Evolutionary conservation across 495 filamentous ascomycete species (phyloP).

Genomic region (Aspergillus bridgeri): DNA sequence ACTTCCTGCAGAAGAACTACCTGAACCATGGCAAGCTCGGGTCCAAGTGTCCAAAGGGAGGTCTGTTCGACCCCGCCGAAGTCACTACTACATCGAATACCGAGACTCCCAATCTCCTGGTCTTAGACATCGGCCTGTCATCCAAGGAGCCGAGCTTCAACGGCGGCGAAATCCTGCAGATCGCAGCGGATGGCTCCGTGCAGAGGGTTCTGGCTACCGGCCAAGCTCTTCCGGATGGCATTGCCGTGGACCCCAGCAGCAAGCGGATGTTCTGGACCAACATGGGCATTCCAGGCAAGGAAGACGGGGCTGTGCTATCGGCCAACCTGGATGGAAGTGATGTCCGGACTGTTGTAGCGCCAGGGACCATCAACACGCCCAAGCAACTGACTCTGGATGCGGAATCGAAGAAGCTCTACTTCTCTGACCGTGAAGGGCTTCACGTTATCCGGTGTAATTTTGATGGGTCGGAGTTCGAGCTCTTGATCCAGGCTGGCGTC

Average conservation of each 20-base stretch:
- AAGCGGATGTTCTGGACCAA: constrained; percentile 49
- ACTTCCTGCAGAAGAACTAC: constrained; percentile 40
- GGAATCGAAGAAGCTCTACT: constrained; percentile 38
- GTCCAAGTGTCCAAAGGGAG: constrained; percentile 23
- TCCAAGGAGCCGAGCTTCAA: constrained; percentile 11
- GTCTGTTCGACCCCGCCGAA: constrained; percentile 22
- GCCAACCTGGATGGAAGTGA: constrained; percentile 38
- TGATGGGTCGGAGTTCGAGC: constrained; percentile 43
- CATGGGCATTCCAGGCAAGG: constrained; percentile 42
- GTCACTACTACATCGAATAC: not conserved
- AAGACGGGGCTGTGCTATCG: constrained; percentile 42
- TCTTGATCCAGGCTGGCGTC: constrained; percentile 33
- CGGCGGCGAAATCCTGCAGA: constrained; percentile 22
- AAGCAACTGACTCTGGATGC: constrained; percentile 46
- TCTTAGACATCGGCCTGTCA: constrained; percentile 29
- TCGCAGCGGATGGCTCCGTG: constrained; percentile 15
- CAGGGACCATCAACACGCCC: constrained; percentile 45
- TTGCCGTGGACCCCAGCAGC: constrained; percentile 31
- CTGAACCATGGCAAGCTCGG: constrained; percentile 37
- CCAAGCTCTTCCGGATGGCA: constrained; percentile 45
- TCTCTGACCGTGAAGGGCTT: constrained; percentile 53
- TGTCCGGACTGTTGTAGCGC: constrained; percentile 29
- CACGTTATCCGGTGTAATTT: constrained; percentile 41
- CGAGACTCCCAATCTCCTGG: constrained; percentile 14
- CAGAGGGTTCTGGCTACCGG: constrained; percentile 19